phyloP scores from a whole-genome alignment of 495 filamentous ascomycete species.

The Trypethelium eluteriae region DNA sequence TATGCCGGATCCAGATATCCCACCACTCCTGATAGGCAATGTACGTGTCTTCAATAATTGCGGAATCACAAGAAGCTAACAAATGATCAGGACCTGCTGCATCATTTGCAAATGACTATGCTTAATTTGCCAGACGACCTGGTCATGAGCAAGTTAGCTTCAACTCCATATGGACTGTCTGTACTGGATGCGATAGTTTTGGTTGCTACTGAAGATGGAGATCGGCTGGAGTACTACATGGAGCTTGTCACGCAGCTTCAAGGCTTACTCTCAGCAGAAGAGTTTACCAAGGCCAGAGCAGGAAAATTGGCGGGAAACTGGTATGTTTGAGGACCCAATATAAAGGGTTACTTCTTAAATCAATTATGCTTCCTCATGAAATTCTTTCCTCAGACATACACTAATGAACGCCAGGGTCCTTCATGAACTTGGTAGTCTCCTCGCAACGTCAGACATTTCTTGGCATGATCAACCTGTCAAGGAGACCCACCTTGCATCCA shows the following conservation, averaged over 20 bases:
- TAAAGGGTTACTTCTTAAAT: neutral
- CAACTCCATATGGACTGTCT: constrained; percentile 52
- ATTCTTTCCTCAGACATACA: neutral
- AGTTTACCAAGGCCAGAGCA: constrained; percentile 7
- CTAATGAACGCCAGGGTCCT: constrained; percentile 43
- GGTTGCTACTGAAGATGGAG: constrained; percentile 67
- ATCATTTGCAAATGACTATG: constrained; percentile 50
- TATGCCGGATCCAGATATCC: constrained; percentile 94
- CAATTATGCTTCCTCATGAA: too few relatives aligned
- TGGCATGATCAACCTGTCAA: constrained; percentile 54
- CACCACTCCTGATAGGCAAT: constrained; percentile 64
- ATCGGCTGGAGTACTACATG: constrained; percentile 74
- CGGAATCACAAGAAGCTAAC: neutral
- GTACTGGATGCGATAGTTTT: constrained; percentile 85
- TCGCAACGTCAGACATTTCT: constrained; percentile 45
- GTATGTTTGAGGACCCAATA: neutral
- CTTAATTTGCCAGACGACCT: constrained; percentile 65
- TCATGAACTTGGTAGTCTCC: constrained; percentile 77
- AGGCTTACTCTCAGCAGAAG: constrained; percentile 34
- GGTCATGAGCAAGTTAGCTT: constrained; percentile 46
- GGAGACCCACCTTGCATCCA: constrained; percentile 52
- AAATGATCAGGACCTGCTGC: constrained; percentile 48
- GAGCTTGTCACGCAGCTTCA: constrained; percentile 55
- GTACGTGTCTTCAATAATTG: constrained; percentile 23
- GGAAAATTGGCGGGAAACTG: constrained; percentile 26